Evolutionary conservation across 228 moss, liverwort and hornwort species (phyloP).

Genomic region (Sphagnum fallax): DNA sequence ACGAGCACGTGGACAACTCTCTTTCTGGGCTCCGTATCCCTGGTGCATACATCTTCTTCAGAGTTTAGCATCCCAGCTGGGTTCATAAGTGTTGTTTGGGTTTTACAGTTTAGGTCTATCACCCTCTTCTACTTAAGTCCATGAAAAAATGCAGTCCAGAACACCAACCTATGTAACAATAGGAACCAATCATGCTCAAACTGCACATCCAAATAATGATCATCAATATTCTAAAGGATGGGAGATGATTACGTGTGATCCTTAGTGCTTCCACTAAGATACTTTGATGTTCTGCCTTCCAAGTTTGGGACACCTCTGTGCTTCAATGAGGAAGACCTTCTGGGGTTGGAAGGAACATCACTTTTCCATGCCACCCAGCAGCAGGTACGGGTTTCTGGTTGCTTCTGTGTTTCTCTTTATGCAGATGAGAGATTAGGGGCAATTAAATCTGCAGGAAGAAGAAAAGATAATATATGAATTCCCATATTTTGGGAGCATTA

Average conservation of each 20-base stretch:
- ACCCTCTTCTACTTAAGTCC: background rate
- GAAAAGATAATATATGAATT: too few relatives aligned
- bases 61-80: too few relatives aligned
- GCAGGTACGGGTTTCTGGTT: constrained; percentile 26
- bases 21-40: constrained; percentile 98
- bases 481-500: too few relatives aligned
- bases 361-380: constrained; percentile 59
- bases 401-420: background rate
- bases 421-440: background rate
- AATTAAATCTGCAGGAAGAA: too few relatives aligned
- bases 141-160: background rate
- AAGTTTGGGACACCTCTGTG: constrained; percentile 66
- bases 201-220: too few relatives aligned
- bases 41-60: background rate
- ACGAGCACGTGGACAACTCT: constrained; percentile 58
- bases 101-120: constrained; percentile 5
- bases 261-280: constrained; percentile 49
- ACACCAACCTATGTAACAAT: background rate
- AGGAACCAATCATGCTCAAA: background rate
- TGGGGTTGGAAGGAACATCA: constrained; percentile 76
- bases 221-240: background rate
- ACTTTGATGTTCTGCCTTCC: constrained; percentile 71
- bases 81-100: background rate
- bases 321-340: constrained; percentile 63
- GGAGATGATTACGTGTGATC: background rate